Conservation (phyloP, 306 rosid genomes). For the Malus sieversii region DNA sequence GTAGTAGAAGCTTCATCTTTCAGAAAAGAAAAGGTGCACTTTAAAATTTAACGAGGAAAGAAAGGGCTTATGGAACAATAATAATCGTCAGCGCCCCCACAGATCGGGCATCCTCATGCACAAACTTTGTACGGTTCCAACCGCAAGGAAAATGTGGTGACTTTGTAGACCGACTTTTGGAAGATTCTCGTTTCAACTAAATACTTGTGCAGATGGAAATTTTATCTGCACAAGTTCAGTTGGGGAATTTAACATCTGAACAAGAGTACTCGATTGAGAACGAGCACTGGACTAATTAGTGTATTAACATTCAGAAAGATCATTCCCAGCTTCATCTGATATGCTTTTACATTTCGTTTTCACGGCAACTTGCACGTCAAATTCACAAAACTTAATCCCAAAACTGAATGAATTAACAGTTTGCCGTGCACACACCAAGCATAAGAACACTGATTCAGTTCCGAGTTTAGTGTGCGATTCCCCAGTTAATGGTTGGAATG, state of each 20-base stretch:
- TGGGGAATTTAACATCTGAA: not conserved
- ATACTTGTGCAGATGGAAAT: not conserved
- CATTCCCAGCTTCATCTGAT: slow-evolving; percentile 21
- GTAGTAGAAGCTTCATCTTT: not conserved
- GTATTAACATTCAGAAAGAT: not conserved
- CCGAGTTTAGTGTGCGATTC: not conserved
- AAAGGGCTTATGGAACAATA: no score
- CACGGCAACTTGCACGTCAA: slow-evolving; percentile 60
- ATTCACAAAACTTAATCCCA: not conserved
- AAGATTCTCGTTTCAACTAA: no score
- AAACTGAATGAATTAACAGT: no score
- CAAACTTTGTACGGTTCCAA: no score
- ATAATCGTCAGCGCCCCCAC: no score
- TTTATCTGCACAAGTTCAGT: not conserved
- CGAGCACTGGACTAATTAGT: not conserved
- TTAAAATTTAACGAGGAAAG: no score
- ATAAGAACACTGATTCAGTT: not conserved
- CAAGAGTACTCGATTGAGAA: no score
- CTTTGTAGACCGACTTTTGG: no score
- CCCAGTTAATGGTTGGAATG: not conserved
- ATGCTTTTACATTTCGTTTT: slow-evolving; percentile 45
- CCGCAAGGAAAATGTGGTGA: no score
- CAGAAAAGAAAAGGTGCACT: not conserved
- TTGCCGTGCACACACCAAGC: not conserved
- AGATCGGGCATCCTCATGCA: no score